Conservation (phyloP, 441 rosid species). For the Geranium incanum region DNA sequence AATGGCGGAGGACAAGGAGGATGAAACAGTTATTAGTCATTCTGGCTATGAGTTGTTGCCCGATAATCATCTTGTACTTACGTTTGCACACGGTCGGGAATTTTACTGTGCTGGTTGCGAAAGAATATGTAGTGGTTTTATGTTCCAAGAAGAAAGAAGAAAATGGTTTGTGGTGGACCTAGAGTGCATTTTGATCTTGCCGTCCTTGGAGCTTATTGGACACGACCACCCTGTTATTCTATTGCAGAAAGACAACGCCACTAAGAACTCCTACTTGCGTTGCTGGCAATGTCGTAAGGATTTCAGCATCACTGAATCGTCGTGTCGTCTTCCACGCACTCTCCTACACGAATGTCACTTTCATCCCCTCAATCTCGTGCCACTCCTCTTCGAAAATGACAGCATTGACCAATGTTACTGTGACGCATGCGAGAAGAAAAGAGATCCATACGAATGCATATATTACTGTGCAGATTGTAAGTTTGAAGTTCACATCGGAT, state of each 20-base stretch:
- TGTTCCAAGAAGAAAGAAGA: neutral
- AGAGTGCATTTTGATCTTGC: neutral
- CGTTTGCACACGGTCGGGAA: neutral
- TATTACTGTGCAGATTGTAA: neutral
- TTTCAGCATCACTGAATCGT: neutral
- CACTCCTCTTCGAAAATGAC: neutral
- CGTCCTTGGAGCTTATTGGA: neutral
- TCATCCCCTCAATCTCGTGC: conserved; percentile 15
- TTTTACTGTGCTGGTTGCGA: neutral
- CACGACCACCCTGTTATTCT: neutral
- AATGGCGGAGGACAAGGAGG: neutral
- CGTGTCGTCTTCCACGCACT: conserved; percentile 2
- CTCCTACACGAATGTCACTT: neutral
- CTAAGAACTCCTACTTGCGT: neutral
- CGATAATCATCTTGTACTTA: neutral
- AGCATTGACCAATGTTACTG: conserved; percentile 17
- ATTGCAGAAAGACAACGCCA: neutral
- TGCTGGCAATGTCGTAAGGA: conserved; percentile 14
- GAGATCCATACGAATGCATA: conserved; percentile 11
- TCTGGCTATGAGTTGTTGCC: neutral
- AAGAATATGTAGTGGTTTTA: neutral
- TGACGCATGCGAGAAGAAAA: conserved; percentile 19
- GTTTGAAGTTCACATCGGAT: conserved; percentile 6
- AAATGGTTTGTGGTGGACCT: neutral
- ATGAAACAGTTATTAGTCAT: neutral